Conservation (phyloP, 2,329 filamentous ascomycete species). For the Beauveria sp. region DNA sequence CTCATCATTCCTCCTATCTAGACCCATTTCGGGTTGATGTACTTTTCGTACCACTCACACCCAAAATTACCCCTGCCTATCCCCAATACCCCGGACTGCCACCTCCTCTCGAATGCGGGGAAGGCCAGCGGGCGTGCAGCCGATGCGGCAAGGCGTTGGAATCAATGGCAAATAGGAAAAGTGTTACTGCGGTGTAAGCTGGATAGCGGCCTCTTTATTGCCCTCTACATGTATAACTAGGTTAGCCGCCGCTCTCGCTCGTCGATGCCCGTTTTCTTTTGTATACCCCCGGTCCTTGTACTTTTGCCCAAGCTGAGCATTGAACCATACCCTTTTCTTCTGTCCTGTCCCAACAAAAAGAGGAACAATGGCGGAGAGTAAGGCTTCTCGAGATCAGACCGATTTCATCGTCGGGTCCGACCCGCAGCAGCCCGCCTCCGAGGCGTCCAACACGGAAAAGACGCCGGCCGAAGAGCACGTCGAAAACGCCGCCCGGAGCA, state of each 20-base stretch:
- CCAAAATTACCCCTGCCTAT: background rate
- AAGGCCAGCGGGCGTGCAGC: background rate
- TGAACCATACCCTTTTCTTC: background rate
- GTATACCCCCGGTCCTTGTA: too few species aligned
- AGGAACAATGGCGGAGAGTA: background rate
- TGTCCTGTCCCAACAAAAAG: too few species aligned
- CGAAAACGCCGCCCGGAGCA: background rate
- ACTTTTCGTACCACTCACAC: background rate
- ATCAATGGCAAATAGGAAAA: background rate
- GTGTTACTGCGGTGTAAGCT: too few species aligned
- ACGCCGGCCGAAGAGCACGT: background rate
- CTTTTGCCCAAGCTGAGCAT: too few species aligned
- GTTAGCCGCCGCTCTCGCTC: background rate
- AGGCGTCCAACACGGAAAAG: background rate
- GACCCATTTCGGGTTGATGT: background rate
- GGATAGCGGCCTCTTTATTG: too few species aligned
- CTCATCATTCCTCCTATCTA: background rate
- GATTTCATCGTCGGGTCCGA: background rate
- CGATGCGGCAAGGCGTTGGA: background rate
- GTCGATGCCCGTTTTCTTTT: too few species aligned
- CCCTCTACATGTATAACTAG: background rate
- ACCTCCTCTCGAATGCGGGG: background rate
- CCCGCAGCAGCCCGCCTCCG: background rate
- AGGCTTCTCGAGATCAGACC: background rate
- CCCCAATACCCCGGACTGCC: too few species aligned